Base-by-base conservation (phyloP, 1,284 basidiomycete species). In the Apiotrichum mycotoxinovorans region DNA sequence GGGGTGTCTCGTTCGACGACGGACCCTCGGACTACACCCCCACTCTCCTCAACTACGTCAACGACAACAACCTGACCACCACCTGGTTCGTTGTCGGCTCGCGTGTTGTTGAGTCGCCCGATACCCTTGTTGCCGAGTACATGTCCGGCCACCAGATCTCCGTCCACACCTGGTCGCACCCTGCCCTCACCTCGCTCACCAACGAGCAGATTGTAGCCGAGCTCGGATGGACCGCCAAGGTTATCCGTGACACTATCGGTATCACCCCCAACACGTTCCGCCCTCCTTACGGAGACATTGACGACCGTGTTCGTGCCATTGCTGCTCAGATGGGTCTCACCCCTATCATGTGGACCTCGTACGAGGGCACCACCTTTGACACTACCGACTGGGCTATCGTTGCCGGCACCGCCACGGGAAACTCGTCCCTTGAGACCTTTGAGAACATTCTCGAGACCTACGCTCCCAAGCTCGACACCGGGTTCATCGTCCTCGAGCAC, bases 141-240 rank as follows among this genome's bases (percentile, higher is more conserved):
- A 53, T 52, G 49, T 52, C 52, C 23, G 72, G 73, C 52, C 70
- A 69, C 34, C 74, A 74, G 62, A 64, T 75, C 43, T 72, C 71
- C 52, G 79, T 80, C 14, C 81, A 82, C 72, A 82, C 81, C 49
- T 82, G 80, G 79, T 77, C 78, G 8, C 80, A 82, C 65, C 74
- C 64, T 7, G 70, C 54, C 22, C 52, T 93, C 38, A 98, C 94
- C 15, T 84, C 85, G 37, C 80, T 93, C 59, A 86, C 89, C 47
- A 98, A 86, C 71, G 86, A 85, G 70, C 81, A 96, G 79, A 84
- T 97, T 59, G 90, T 97, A 22, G 92, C 92, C 25, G 93, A 97
- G 77, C 82, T 98, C 49, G 92, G 89, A 46, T 97, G 90, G 88
- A 89, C 91, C 57, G 87, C 87, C 64, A 85, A 91, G 78, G 84